A percentile compares a stretch with the other conserved stretches of the same genome.
phyloP scores from a whole-genome alignment of 805 yeast species.

The Barnettozyma populi region DNA sequence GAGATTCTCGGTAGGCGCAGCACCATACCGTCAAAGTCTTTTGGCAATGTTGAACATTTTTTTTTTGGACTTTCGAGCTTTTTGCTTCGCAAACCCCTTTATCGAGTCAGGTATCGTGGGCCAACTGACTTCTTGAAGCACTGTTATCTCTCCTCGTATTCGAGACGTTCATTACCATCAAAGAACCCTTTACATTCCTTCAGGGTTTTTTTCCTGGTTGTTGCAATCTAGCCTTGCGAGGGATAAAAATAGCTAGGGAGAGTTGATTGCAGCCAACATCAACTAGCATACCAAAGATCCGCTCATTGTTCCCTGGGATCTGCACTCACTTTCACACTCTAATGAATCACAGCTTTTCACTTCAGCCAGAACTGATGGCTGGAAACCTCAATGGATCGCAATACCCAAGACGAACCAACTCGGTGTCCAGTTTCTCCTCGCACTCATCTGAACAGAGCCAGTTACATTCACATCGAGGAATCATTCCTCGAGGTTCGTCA shows the following conservation, averaged over 20 bases:
- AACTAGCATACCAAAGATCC: too few species aligned
- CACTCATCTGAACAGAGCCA: conserved; percentile 17
- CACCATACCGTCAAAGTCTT: not conserved
- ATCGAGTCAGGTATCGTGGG: not conserved
- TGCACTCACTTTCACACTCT: not conserved
- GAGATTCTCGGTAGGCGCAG: not conserved
- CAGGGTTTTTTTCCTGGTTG: not conserved
- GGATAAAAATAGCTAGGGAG: not conserved
- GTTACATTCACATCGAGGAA: conserved; percentile 14
- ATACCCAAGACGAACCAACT: conserved; percentile 11
- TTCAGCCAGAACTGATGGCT: not conserved
- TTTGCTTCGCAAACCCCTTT: not conserved
- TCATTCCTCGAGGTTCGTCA: conserved; percentile 19
- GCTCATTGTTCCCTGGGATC: too few species aligned
- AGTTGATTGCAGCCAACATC: not conserved
- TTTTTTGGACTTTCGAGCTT: not conserved
- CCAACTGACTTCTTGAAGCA: not conserved
- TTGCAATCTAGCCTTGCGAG: not conserved
- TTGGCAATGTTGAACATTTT: too few species aligned
- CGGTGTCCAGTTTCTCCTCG: conserved; percentile 20
- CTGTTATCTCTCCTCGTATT: not conserved
- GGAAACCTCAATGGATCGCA: not conserved
- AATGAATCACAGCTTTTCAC: not conserved
- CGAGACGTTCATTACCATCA: not conserved
- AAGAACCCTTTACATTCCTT: not conserved